Evolutionary conservation across 1,139 yeast genomes (phyloP).

Genomic region (Pichia sp.): DNA sequence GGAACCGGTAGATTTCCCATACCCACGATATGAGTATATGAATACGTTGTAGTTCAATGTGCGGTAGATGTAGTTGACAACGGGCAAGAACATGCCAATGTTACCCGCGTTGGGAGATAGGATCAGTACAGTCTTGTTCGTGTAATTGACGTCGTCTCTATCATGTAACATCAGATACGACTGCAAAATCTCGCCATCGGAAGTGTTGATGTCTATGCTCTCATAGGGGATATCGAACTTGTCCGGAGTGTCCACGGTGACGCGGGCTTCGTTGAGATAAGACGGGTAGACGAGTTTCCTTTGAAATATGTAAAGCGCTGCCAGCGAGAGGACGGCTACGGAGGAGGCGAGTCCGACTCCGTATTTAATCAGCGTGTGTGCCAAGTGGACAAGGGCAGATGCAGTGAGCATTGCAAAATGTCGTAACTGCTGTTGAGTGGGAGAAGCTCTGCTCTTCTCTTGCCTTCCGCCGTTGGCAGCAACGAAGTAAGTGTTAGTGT

Average conservation of each 20-base stretch:
- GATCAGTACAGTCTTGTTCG: conserved; percentile 65
- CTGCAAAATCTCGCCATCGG: conserved; percentile 55
- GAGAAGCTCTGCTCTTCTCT: no score
- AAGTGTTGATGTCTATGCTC: conserved; percentile 51
- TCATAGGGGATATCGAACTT: conserved; percentile 65
- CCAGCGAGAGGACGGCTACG: conserved; percentile 30
- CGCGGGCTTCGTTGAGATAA: conserved; percentile 69
- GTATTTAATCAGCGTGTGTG: neutral
- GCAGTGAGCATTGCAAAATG: neutral
- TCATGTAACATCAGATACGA: conserved; percentile 46
- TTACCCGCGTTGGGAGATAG: conserved; percentile 96
- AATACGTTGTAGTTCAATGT: conserved; percentile 71
- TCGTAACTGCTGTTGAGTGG: no score
- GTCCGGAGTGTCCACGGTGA: conserved; percentile 73
- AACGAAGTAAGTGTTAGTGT: no score
- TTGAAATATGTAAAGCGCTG: conserved; percentile 64
- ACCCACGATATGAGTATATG: conserved; percentile 85
- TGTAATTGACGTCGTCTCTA: conserved; percentile 32
- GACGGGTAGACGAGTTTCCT: conserved; percentile 73
- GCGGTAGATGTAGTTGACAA: conserved; percentile 63
- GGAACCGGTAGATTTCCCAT: conserved; percentile 76
- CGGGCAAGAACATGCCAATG: conserved; percentile 86
- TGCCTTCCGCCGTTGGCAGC: no score
- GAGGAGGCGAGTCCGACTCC: conserved; percentile 9
- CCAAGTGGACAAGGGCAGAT: neutral